phyloP scores from a whole-genome alignment of 2,329 filamentous ascomycete species.

The Penicillium sp. region DNA sequence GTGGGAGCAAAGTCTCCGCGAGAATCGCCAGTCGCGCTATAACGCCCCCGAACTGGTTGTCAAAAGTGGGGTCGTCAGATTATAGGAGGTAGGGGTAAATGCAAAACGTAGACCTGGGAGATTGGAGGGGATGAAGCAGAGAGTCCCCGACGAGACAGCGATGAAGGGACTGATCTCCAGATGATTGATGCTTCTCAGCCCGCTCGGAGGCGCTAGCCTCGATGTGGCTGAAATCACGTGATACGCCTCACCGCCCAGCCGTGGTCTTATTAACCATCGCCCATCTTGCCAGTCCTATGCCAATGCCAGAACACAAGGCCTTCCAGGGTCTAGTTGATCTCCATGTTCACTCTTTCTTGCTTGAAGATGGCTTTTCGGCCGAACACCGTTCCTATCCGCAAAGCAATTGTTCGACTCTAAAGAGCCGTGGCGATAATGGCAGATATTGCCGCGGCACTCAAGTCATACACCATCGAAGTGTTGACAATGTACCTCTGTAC shows the following conservation, averaged over 20 bases:
- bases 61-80: conserved; percentile 9
- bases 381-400: too few relatives aligned
- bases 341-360: too few relatives aligned
- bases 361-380: too few relatives aligned
- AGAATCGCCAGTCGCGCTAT: conserved; percentile 25
- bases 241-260: not conserved
- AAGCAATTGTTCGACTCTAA: too few relatives aligned
- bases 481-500: too few relatives aligned
- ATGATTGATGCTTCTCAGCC: conserved; percentile 31
- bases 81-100: conserved; percentile 14
- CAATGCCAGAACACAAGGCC: too few relatives aligned
- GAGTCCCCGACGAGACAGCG: conserved; percentile 26
- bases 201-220: conserved; percentile 21
- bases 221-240: conserved; percentile 23
- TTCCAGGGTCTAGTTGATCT: too few relatives aligned
- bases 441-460: too few relatives aligned
- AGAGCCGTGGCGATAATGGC: too few relatives aligned
- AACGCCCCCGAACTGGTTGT: conserved; percentile 22
- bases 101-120: conserved; percentile 20
- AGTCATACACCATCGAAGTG: too few relatives aligned
- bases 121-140: conserved; percentile 27
- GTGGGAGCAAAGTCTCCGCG: conserved; percentile 14
- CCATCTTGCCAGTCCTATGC: too few relatives aligned
- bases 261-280: too few relatives aligned
- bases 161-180: conserved; percentile 26